phyloP scores from a whole-genome alignment of 352 stramenopile genomes.

The Globisporangium parvum region DNA sequence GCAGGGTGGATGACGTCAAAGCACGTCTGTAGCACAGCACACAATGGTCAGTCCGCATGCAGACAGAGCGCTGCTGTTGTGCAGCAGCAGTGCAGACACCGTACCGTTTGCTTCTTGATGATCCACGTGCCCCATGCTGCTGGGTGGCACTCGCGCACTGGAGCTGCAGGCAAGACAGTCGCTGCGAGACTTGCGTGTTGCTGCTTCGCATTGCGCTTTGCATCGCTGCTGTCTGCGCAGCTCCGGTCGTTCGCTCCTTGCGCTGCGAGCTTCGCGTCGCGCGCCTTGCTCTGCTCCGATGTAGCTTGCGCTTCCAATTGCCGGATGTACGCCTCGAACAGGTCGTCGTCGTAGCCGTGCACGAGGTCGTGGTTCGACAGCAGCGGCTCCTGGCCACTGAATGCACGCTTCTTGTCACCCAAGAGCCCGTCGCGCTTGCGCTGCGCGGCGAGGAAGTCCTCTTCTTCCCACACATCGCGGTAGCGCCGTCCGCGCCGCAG shows the following conservation, averaged over 20 bases:
- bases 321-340: slow-evolving; percentile 46
- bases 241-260: background rate
- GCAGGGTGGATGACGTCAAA: slow-evolving; percentile 39
- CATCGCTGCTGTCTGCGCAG: background rate
- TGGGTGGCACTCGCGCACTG: slow-evolving; percentile 37
- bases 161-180: slow-evolving; percentile 31
- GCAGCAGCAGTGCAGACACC: slow-evolving; percentile 3
- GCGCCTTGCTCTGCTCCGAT: slow-evolving; percentile 4
- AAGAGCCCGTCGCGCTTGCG: slow-evolving; percentile 17
- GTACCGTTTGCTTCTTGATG: slow-evolving; percentile 39
- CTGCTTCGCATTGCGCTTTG: slow-evolving; percentile 5
- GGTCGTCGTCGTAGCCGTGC: slow-evolving; percentile 70
- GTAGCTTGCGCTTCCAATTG: slow-evolving; percentile 24
- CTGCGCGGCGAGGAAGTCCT: slow-evolving; percentile 42
- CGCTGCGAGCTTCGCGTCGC: background rate
- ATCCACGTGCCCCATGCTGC: slow-evolving; percentile 62
- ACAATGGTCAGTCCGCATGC: background rate
- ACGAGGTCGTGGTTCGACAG: slow-evolving; percentile 57
- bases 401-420: slow-evolving; percentile 28
- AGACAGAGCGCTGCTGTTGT: background rate
- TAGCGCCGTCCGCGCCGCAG: slow-evolving; percentile 59
- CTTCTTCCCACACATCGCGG: slow-evolving; percentile 74
- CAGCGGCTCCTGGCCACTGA: slow-evolving; percentile 29
- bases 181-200: slow-evolving; percentile 25
- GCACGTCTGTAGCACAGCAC: slow-evolving; percentile 1